phyloP scores from a whole-genome alignment of 495 filamentous ascomycete species.

The Rusavskia elegans region DNA sequence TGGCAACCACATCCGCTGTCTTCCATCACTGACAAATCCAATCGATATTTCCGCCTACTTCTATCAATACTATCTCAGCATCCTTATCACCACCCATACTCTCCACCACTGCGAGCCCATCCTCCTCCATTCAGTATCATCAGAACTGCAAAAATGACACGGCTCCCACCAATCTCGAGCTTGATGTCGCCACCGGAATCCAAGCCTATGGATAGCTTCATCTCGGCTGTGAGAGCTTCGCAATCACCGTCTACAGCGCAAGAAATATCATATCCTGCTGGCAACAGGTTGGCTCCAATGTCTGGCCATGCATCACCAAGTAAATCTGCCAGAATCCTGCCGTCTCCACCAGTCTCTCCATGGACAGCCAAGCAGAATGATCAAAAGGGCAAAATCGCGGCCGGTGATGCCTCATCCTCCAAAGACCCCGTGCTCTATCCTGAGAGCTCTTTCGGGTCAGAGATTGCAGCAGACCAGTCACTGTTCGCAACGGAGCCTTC shows the following conservation, averaged over 20 bases:
- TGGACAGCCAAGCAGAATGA: slow-evolving; percentile 38
- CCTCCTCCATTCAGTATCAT: slow-evolving; percentile 7
- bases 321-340: slow-evolving; percentile 34
- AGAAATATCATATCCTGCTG: slow-evolving; percentile 19
- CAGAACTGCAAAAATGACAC: slow-evolving; percentile 27
- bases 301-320: slow-evolving; percentile 26
- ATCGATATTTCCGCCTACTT: slow-evolving; percentile 18
- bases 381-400: slow-evolving; percentile 14
- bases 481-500: slow-evolving; percentile 34
- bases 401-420: slow-evolving; percentile 19
- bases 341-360: slow-evolving; percentile 62
- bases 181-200: slow-evolving; percentile 65
- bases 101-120: slow-evolving; percentile 3
- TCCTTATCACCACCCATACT: slow-evolving; percentile 10
- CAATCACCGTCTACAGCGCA: slow-evolving; percentile 21
- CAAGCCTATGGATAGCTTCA: slow-evolving; percentile 45
- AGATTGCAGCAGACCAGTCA: slow-evolving; percentile 33
- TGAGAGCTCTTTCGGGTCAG: slow-evolving; percentile 19
- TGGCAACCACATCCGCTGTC: neutral
- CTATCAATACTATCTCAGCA: neutral
- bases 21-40: slow-evolving; percentile 12
- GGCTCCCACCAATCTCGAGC: slow-evolving; percentile 36
- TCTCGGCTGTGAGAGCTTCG: slow-evolving; percentile 15
- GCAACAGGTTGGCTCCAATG: slow-evolving; percentile 32
- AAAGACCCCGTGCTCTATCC: slow-evolving; percentile 50